Conservation (phyloP, 306 rosid species). For the Acacia acuminata region DNA sequence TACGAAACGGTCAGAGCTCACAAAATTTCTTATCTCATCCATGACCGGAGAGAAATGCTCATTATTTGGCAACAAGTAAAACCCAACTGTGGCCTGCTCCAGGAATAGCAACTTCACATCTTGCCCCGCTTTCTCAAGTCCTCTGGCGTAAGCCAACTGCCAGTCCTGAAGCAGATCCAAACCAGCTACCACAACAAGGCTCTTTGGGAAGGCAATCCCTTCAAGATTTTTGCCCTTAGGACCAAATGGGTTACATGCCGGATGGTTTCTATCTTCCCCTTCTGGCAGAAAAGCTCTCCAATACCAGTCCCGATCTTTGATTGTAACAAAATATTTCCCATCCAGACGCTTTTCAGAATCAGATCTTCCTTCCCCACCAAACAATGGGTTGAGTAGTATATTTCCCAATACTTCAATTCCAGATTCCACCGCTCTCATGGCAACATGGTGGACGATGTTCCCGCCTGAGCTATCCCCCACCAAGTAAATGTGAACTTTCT, state of each 20-base stretch:
- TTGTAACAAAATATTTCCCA: constrained; percentile 86
- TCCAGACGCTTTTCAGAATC: constrained; percentile 74
- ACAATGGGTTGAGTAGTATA: constrained; percentile 87
- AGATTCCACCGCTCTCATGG: constrained; percentile 63
- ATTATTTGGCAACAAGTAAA: constrained; percentile 89
- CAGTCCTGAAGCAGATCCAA: constrained; percentile 93
- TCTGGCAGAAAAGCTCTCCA: constrained; percentile 99
- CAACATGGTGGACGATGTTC: constrained; percentile 94
- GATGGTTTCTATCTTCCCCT: constrained; percentile 94
- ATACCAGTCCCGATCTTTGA: constrained; percentile 92
- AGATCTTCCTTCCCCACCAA: constrained; percentile 86
- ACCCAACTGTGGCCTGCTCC: constrained; percentile 89
- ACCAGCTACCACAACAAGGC: constrained; percentile 96
- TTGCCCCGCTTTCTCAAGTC: constrained; percentile 79
- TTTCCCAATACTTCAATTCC: constrained; percentile 79
- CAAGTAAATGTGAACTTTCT: constrained; percentile 75
- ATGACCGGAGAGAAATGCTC: constrained; percentile 79
- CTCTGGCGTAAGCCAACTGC: constrained; percentile 88
- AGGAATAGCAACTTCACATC: constrained; percentile 67
- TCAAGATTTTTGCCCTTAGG: constrained; percentile 63
- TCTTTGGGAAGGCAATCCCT: constrained; percentile 78
- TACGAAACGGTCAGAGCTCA: constrained; percentile 69
- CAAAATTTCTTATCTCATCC: constrained; percentile 88
- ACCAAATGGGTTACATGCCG: constrained; percentile 94
- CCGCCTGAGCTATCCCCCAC: constrained; percentile 99